Conservation (phyloP, 345 rosid species). For the Pugionium dolabratum region DNA sequence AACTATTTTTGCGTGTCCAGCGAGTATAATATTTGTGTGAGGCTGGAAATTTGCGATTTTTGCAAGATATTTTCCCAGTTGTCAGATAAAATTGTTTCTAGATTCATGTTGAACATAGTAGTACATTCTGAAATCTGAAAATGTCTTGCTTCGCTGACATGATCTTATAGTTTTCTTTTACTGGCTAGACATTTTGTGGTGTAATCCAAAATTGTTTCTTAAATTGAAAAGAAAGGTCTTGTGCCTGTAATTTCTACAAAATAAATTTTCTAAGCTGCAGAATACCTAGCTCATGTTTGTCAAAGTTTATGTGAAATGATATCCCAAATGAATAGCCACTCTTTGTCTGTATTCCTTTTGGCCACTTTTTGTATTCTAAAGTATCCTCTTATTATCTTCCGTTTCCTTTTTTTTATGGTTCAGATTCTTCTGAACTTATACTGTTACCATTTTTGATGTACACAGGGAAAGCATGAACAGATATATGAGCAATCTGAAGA, state of each 20-base stretch:
- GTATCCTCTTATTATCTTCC: slow-evolving; percentile 1
- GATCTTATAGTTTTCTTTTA: neutral
- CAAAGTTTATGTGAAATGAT: slow-evolving; percentile 12
- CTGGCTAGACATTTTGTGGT: slow-evolving; percentile 1
- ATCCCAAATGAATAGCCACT: neutral
- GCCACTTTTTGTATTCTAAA: neutral
- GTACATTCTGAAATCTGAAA: neutral
- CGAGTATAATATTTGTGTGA: neutral
- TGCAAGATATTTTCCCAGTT: neutral
- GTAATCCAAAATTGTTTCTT: neutral
- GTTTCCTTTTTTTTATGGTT: neutral
- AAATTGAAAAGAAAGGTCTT: neutral
- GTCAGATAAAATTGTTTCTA: slow-evolving; percentile 11
- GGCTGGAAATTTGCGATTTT: neutral
- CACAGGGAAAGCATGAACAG: slow-evolving; percentile 87
- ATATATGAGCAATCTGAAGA: slow-evolving; percentile 71
- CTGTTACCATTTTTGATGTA: slow-evolving; percentile 3
- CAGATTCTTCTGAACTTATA: slow-evolving; percentile 12
- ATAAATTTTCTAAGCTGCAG: slow-evolving; percentile 1
- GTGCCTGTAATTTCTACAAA: neutral
- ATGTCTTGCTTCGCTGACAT: slow-evolving; percentile 17
- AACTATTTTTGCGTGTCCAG: neutral
- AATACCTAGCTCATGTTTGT: slow-evolving; percentile 5
- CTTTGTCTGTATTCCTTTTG: slow-evolving; percentile 1
- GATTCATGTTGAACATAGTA: slow-evolving; percentile 3